These are phyloP conservation scores for Musa troglodytarum DNA, from an alignment of 176 grass and related monocot genomes.

Conservation along the genomic window DNA sequence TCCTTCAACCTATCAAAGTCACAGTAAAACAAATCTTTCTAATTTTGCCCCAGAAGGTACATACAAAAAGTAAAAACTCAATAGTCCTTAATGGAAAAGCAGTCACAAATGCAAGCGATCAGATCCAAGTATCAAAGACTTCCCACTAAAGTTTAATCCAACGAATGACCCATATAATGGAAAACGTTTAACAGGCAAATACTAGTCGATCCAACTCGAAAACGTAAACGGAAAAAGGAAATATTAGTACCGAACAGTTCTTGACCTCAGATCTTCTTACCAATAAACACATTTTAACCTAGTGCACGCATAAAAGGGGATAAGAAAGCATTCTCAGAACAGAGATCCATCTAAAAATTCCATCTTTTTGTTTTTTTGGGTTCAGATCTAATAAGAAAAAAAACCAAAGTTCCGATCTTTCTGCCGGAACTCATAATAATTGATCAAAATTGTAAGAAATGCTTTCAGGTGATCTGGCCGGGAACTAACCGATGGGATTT, in stretches of 20 bases:
- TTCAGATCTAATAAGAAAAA: not conserved
- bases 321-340: not conserved
- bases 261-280: not conserved
- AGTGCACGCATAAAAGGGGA: not conserved
- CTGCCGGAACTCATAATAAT: not conserved
- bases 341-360: not conserved
- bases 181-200: no score
- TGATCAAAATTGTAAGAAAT: not conserved
- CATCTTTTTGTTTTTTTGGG: not conserved
- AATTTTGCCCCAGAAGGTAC: not conserved
- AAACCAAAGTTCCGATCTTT: not conserved
- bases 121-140: not conserved
- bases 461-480: not conserved
- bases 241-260: not conserved
- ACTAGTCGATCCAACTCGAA: no score
- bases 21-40: not conserved
- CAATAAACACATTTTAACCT: not conserved
- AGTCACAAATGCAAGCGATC: not conserved
- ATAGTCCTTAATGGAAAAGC: not conserved
- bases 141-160: not conserved
- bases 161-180: not conserved
- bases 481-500: not conserved
- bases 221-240: not conserved
- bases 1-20: slow-evolving; percentile 19
- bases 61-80: not conserved